Base-by-base conservation (phyloP, 177 flowering plant genomes). In the Vitis hybrid region DNA sequence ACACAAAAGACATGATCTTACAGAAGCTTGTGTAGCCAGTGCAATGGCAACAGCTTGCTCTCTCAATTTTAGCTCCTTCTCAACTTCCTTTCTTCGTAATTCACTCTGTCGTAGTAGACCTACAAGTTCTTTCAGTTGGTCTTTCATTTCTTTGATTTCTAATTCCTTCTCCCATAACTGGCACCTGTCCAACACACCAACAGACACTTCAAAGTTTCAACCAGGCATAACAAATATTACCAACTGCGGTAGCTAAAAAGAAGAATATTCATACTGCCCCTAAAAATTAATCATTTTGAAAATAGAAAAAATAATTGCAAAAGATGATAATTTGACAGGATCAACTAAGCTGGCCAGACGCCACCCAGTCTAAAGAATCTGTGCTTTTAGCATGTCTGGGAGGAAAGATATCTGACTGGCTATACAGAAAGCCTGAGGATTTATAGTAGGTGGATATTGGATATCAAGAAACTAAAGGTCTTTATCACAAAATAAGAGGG, bases 71-170 rank as follows among this genome's bases (percentile, higher is more conserved):
- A 91, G 90, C 81, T 96, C 97, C 82, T 90, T 90, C 76, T 96
- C 98, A 64, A 82, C 87, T 80, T 93, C 99, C 75, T 87, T 91
- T 82, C 97, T 85, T 65, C 86, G 83, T 55, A 74, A 62, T 82
- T 96, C 99, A 80, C 97, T 96, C 67, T 92, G 95, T 59, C 88
- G 81, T 62, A 93, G 74, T 60, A 92, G 77, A 67, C 88, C 83
- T 48, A 93, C 91, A 51, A 96, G 90, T 75, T 96, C 99, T 75
- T 90, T 90, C 49, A 93, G 73, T 67, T 96, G 95, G 64, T 93
- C 98, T 83, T 91, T 86, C 88, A 91, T 87, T 82, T 89, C 97
- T 76, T 88, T 92, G 70, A 87, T 85, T 75, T 93, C 98, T 68
- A 89, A 73, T 64, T 93, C 97, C 67, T 83, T 88, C 70, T 92